Base-by-base conservation (phyloP, 768 basidiomycete genomes). In the Collybia nuda region DNA sequence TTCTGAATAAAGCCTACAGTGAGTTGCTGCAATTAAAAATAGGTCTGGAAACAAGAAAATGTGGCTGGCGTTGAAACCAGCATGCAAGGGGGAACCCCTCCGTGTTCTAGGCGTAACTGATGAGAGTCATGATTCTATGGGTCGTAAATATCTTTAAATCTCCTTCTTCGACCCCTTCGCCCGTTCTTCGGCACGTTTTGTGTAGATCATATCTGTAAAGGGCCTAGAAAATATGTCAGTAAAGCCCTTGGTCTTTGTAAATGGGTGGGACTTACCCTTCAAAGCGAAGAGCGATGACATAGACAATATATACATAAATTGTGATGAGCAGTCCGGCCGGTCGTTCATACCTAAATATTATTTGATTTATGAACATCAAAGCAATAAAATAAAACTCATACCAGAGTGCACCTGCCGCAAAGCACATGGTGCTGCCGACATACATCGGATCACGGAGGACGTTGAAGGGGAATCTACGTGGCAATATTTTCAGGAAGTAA, bases 401-500 rank as follows among this genome's bases (percentile, higher is more conserved):
- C 93, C 93, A 96, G 28, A 99, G 75, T 0, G 96, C 88, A 1
- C 82, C 85, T 18, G 85, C 95, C 32, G 82, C 70, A 71, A 98
- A 98, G 65, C 86, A 90, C 73, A 99, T 72, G 5, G 93, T 94
- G 62, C 88, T 93, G 6, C 96, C 96, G 40, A 93, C 89, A 63
- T 99, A 98, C 96, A 99, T 99, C 0, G 96, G 96, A 67, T 97
- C 88, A 17, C 82, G 77, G 37, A 95, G 76, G 41, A 97, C 79
- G 64, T 96, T 96, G 78, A 98, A 99, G 0, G 96, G 96, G 76
- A 99, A 99, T 18, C 79, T 81, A 51, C 40, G 9, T 6, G 3
- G 6, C 15, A 21, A 17, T 36, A 9, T n/a, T 26, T 37, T 12
- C 23, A 9, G n/a, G 17, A 38, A 41, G 11, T 23, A 21, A 21